A percentile compares a stretch with the other conserved stretches of the same genome.
These are phyloP conservation scores for Gypsophila paniculata DNA, from an alignment of 179 eudicot genomes.

Conservation along the genomic window DNA sequence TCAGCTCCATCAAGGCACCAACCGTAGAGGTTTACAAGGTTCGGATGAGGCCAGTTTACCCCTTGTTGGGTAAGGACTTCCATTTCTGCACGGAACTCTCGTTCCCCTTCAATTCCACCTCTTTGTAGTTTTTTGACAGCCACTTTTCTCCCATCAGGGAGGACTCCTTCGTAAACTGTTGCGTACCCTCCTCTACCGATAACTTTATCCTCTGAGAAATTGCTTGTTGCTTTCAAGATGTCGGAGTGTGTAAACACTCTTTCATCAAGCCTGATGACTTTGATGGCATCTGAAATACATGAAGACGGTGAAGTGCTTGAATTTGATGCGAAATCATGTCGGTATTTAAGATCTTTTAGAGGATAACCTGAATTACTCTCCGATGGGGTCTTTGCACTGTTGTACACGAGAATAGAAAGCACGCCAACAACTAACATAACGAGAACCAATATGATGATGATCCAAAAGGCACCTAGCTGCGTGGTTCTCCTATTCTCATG, in stretches of 20 bases:
- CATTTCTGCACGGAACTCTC: conserved; percentile 88
- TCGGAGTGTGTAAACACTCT: conserved; percentile 71
- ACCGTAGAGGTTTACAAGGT: conserved; percentile 83
- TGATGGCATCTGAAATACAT: conserved; percentile 52
- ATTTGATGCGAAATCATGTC: conserved; percentile 19
- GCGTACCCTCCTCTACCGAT: conserved; percentile 87
- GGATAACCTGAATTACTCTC: conserved; percentile 29
- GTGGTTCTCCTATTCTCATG: conserved; percentile 15
- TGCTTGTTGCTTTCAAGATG: conserved; percentile 65
- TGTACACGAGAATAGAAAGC: conserved; percentile 43
- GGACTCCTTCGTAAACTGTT: conserved; percentile 64
- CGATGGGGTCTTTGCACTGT: conserved; percentile 30
- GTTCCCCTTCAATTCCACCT: conserved; percentile 74
- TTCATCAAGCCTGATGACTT: conserved; percentile 69
- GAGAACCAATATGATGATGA: conserved; percentile 44
- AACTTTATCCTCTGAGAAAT: conserved; percentile 61
- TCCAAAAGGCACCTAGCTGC: conserved; percentile 34
- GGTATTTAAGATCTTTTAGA: conserved; percentile 30
- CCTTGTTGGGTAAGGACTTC: conserved; percentile 67
- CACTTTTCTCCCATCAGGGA: conserved; percentile 80
- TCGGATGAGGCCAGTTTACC: conserved; percentile 83
- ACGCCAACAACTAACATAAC: conserved; percentile 51
- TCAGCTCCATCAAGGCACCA: conserved; percentile 86
- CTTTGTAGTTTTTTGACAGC: conserved; percentile 87
- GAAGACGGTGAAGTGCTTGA: conserved; percentile 47